Base-by-base conservation (phyloP, 768 basidiomycete genomes). In the Termitomyces sp. region DNA sequence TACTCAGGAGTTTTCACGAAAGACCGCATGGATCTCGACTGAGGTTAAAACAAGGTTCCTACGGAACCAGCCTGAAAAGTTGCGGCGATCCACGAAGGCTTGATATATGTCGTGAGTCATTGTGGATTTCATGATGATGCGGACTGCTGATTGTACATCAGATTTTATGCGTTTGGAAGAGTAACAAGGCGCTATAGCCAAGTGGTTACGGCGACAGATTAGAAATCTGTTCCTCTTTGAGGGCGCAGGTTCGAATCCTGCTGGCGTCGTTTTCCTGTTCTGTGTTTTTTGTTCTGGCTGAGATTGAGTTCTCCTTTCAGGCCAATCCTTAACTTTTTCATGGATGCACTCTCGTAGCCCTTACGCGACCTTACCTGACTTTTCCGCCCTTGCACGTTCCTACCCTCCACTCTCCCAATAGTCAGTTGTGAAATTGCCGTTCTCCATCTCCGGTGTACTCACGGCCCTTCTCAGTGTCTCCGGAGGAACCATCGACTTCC, bases 121-220 rank as follows among this genome's bases (percentile, higher is more conserved):
- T n/a, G n/a, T n/a, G n/a, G n/a, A n/a, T n/a, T n/a, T n/a, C n/a
- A n/a, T n/a, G n/a, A n/a, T n/a, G n/a, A n/a, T n/a, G n/a, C n/a
- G n/a, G n/a, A n/a, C n/a, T n/a, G n/a, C n/a, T n/a, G n/a, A n/a
- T n/a, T n/a, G n/a, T n/a, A n/a, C n/a, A n/a, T n/a, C n/a, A n/a
- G n/a, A n/a, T n/a, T n/a, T n/a, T n/a, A n/a, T n/a, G n/a, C n/a
- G n/a, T n/a, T n/a, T n/a, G n/a, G n/a, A n/a, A n/a, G n/a, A n/a
- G n/a, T n/a, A n/a, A n/a, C n/a, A n/a, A 63, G 82, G 81, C 82
- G 80, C 81, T 81, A 84, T 85, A 83, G 82, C 83, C 81, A 83
- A 85, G 83, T 83, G 83, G 82, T 84, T 84, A 84, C 78, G 80
- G 83, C 82, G 83, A 84, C 82, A 84, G 83, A 84, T 83, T 84